Evolutionary conservation across 2,329 filamentous ascomycete species (phyloP).

Genomic region (Canariomyces notabilis): DNA sequence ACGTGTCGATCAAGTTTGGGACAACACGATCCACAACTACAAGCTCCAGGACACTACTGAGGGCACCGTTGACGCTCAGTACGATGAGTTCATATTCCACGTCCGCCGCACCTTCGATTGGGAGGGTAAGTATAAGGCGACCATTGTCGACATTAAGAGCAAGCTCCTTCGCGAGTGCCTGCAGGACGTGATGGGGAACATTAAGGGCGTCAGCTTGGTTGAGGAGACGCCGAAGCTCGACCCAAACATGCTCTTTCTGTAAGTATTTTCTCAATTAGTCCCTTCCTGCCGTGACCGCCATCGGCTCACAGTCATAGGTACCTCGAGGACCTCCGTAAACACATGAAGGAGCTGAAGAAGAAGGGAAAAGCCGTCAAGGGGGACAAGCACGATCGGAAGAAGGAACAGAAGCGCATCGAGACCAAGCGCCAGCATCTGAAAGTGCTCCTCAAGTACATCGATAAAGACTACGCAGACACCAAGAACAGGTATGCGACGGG

Average conservation of each 20-base stretch:
- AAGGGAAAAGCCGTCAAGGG: slow-evolving; percentile 44
- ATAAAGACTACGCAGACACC: slow-evolving; percentile 68
- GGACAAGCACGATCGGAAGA: slow-evolving; percentile 54
- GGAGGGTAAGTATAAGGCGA: slow-evolving; percentile 71
- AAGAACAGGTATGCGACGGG: slow-evolving; percentile 52
- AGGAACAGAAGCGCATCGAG: slow-evolving; percentile 52
- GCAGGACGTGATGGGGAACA: slow-evolving; percentile 65
- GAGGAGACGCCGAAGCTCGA: slow-evolving; percentile 72
- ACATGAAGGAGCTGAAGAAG: slow-evolving; percentile 60
- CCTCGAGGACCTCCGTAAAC: slow-evolving; percentile 66
- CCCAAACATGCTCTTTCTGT: slow-evolving; percentile 66
- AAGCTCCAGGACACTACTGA: slow-evolving; percentile 52
- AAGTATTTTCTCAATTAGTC: slow-evolving; percentile 28
- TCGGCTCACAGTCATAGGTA: slow-evolving; percentile 49
- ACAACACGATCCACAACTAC: slow-evolving; percentile 44
- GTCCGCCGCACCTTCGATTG: slow-evolving; percentile 78
- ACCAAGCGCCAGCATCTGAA: slow-evolving; percentile 63
- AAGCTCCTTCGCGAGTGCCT: slow-evolving; percentile 69
- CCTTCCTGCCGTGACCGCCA: no score
- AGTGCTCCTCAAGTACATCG: slow-evolving; percentile 39
- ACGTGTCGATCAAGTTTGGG: slow-evolving; percentile 52
- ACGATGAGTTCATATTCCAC: slow-evolving; percentile 77
- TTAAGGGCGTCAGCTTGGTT: slow-evolving; percentile 74
- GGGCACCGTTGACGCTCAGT: slow-evolving; percentile 45
- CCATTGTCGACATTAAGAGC: slow-evolving; percentile 79